Percentiles rank a stretch among this genome's conserved stretches.
Evolutionary conservation across 2,329 filamentous ascomycete species (phyloP).

Genomic region (Chaetothyriales sp.): DNA sequence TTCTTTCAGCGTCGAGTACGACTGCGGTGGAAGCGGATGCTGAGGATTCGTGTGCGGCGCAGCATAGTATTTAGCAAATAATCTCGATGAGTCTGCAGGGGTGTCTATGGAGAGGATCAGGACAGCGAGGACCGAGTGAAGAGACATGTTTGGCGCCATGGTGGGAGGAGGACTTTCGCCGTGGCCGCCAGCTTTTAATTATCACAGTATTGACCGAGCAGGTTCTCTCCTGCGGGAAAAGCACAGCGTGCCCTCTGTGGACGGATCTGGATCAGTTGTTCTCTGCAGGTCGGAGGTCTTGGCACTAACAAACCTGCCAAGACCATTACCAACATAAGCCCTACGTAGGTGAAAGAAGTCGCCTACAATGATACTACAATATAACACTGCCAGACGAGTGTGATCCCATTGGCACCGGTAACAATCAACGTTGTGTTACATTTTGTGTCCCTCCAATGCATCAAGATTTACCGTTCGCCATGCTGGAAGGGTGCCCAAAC

Average conservation of each 20-base stretch:
- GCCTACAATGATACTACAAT: too few species aligned
- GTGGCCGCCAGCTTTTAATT: not conserved
- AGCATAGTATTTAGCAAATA: conserved; percentile 88
- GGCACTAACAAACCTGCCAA: too few species aligned
- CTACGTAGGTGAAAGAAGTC: too few species aligned
- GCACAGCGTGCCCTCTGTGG: too few species aligned
- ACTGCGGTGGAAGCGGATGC: conserved; percentile 47
- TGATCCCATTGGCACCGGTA: too few species aligned
- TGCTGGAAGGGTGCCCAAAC: too few species aligned
- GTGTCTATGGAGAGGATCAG: conserved; percentile 63
- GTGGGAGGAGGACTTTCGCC: conserved; percentile 8
- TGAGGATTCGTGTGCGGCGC: conserved; percentile 49
- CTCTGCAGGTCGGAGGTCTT: too few species aligned
- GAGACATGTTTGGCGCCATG: conserved; percentile 63
- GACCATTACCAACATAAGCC: too few species aligned
- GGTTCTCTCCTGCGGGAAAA: too few species aligned
- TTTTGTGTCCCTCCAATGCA: not conserved
- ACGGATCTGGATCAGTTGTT: too few species aligned
- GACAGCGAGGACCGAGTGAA: conserved; percentile 65
- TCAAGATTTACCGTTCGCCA: not conserved
- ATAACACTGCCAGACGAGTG: too few species aligned
- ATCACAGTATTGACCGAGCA: not conserved
- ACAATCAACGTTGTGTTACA: not conserved
- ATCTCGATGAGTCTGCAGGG: conserved; percentile 58
- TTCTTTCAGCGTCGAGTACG: conserved; percentile 78